A percentile compares a stretch with the other conserved stretches of the same genome.
These are phyloP conservation scores for Aquilaria yunnanensis DNA, from an alignment of 345 rosid genomes.

Conservation along the genomic window DNA sequence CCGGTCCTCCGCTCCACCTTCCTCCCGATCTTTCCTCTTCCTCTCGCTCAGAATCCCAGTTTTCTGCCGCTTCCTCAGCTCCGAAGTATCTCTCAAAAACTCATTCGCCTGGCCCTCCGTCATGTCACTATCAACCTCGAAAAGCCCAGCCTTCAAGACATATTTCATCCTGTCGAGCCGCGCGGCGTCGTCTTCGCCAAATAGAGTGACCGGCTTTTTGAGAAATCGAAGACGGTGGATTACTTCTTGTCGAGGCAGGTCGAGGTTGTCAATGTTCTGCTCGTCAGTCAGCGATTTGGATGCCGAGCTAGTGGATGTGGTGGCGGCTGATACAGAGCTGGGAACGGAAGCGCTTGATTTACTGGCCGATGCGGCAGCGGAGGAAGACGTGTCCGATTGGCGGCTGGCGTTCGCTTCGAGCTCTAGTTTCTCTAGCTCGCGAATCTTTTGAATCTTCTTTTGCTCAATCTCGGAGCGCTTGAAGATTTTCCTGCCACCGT, in stretches of 20 bases:
- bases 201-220: conserved; percentile 88
- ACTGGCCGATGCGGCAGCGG: conserved; percentile 21
- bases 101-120: conserved; percentile 98
- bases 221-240: conserved; percentile 86
- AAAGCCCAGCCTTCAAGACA: conserved; percentile 72
- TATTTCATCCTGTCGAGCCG: conserved; percentile 80
- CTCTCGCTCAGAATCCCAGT: conserved; percentile 59
- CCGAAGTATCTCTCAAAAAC: conserved; percentile 84
- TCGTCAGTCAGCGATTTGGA: conserved; percentile 77
- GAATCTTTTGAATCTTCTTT: conserved; percentile 79
- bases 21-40: conserved; percentile 85
- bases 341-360: conserved; percentile 29
- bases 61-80: conserved; percentile 93
- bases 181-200: conserved; percentile 85
- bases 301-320: conserved; percentile 31
- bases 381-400: conserved; percentile 26
- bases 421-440: conserved; percentile 84
- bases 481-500: conserved; percentile 79
- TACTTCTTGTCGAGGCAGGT: conserved; percentile 82
- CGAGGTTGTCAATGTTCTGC: conserved; percentile 71
- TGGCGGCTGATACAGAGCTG: conserved; percentile 24
- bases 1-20: conserved; percentile 61
- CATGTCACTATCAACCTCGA: conserved; percentile 91
- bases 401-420: conserved; percentile 74
- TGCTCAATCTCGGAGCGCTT: conserved; percentile 91